Evolutionary conservation across 306 rosid genomes (phyloP), one percentile per base, ranked within the genome.

Genomic region (Fragaria vesca): DNA sequence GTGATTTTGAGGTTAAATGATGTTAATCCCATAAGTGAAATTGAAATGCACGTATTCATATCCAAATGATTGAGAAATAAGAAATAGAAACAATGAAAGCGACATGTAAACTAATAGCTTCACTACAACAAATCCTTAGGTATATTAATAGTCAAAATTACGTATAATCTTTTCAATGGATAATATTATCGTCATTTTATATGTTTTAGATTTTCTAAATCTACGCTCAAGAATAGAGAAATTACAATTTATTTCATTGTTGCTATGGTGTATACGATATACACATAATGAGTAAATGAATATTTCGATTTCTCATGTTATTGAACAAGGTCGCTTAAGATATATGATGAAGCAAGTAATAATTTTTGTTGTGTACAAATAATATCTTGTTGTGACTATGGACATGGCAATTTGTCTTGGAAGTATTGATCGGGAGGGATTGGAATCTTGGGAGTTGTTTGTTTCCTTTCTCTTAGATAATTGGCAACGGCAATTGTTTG

Each of bases 361-460:
- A 13, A 6, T 38, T 5, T 4, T 38, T 5, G 42, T 38, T 38
- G 0, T 5, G 0, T 40, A 40, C 45, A 40, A 7, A 7, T 40
- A 7, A 62, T 13, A 5, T 58, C 5, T 58, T 62, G 68, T 32
- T 30, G n/a, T 7, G 12, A 32, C 18, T 5, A 32, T 40, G 8
- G 45, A 42, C 28, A 36, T 0, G 55, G 61, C 30, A 55, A 55
- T 17, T 5, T 63, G 45, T 10, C 63, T 48, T 34, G 45, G 38
- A 18, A 74, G 66, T 48, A 36, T 75, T 28, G 76, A 69, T 62
- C 70, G 18, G 58, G 81, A 69, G 66, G 81, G 54, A 8, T 18
- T 74, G 57, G 80, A 71, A 74, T 71, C 72, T 45, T 18, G 51
- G 58, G 45, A 18, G 42, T 65, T 17, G 38, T 79, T 79, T 57